These are phyloP conservation scores for Penicillium capsulatum DNA, from an alignment of 2,329 filamentous ascomycete genomes.

Conservation along the genomic window DNA sequence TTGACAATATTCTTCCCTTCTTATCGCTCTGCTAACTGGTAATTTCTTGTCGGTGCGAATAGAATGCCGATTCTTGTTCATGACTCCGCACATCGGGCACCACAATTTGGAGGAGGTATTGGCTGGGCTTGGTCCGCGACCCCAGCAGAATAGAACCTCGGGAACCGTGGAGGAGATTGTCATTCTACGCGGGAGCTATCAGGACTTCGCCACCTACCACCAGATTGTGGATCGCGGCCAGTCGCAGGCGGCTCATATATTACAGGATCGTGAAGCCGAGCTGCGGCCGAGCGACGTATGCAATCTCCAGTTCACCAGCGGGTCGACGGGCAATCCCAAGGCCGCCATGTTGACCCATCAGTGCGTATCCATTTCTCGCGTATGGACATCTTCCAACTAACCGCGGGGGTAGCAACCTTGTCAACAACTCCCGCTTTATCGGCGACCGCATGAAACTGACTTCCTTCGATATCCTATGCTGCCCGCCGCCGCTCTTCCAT, in stretches of 20 bases:
- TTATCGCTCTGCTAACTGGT: background rate
- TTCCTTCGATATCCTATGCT: conserved; percentile 66
- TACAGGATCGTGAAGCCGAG: conserved; percentile 52
- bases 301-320: conserved; percentile 71
- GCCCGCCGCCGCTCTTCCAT: conserved; percentile 79
- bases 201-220: conserved; percentile 57
- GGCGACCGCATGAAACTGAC: conserved; percentile 70
- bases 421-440: conserved; percentile 66
- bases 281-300: conserved; percentile 64
- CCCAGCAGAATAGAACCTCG: conserved; percentile 32
- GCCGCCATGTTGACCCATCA: conserved; percentile 71
- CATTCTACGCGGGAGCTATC: conserved; percentile 55
- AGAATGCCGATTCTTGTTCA: conserved; percentile 71
- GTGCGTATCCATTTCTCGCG: conserved; percentile 37
- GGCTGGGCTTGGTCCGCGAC: conserved; percentile 44
- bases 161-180: conserved; percentile 49
- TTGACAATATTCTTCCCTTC: background rate
- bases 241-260: conserved; percentile 46
- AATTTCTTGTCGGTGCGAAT: background rate
- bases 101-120: conserved; percentile 62
- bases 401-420: conserved; percentile 32
- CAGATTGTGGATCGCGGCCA: conserved; percentile 54
- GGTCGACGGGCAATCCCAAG: conserved; percentile 70
- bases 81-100: conserved; percentile 63
- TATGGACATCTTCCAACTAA: conserved; percentile 6